Base-by-base conservation (phyloP, 2,329 filamentous ascomycete genomes). In the Escovopsis weberi region DNA sequence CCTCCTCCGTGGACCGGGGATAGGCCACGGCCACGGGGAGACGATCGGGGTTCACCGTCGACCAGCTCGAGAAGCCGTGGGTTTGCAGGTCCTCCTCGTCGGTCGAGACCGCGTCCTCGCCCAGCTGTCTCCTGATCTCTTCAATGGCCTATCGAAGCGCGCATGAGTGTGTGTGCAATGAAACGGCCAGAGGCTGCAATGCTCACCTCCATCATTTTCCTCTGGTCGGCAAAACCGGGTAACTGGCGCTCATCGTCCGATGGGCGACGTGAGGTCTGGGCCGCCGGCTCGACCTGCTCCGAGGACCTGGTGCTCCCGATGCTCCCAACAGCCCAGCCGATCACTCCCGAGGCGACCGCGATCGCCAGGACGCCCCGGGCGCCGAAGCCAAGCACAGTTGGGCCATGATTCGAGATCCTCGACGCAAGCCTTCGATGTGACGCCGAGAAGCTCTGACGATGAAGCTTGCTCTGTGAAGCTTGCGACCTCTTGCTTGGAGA, bases 51-150 rank as follows among this genome's bases (percentile, higher is more conserved):
- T 81, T 80, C 15, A 66, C 67, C 0, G 74, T 72, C 2, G 76
- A 80, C 77, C 77, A 81, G 52, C 78, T 74, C 3, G 77, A 81
- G 56, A 79, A 80, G n/a, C 77, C 77, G 51, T 81, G 77, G 4
- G 66, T 64, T 37, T 67, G 65, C 36, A 81, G 60, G 49, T 80
- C 75, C 12, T 81, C 77, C 0, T 74, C 66, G 43, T 81, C 77
- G 0, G 66, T 78, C 9, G 74, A 80, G 34, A 81, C 72, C 38
- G 76, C 68, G 46, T 78, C 74, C 39, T 74, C 67, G 12, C 59
- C 57, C 43, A 68, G 55, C 51, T 67, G 63, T 50, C 63, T 58
- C 7, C 69, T 68, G 43, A 81, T 79, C 48, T 75, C 69, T 37
- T 58, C 53, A 37, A 79, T 59, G 0, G 75, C 74, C 75, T 78